Base-by-base conservation (phyloP, 1,139 yeast genomes). In the Martiniozyma asiatica region DNA sequence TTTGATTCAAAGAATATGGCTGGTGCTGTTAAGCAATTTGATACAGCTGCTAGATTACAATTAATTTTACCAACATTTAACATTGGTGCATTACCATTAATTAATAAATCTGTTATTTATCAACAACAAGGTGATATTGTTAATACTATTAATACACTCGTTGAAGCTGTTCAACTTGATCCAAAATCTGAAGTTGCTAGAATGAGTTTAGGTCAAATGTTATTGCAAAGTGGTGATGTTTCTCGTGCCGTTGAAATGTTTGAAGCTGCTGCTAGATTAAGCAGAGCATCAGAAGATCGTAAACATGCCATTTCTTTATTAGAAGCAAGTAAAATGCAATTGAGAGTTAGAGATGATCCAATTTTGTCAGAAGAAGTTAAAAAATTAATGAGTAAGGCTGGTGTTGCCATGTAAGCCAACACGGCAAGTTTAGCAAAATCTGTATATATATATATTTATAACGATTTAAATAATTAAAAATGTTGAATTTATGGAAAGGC, bases 301-400 rank as follows among this genome's bases (percentile, higher is more conserved):
- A 65, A 80, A 37, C 96, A 85, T 61, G 93, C 95, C 34, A 76
- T 85, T 40, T 78, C 93, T 21, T 81, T 82, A 49, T 92, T 93
- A 38, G 96, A 84, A 59, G 96, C 95, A 39, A 73, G 85, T 31
- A 78, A 78, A 56, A 72, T 80, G 64, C 94, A 81, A 63, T 61
- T 73, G 50, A 72, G 72, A 53, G 69, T 80, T 44, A 75, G 68
- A 55, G 58, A 66, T 33, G 89, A 78, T 52, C 80, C 82, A 29
- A 55, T 65, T 22, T 64, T 78, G 37, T 56, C 57, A 37, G 48
- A 53, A 12, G 64, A 63, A 44, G 59, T 66, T 34, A 54, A 59
- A 34, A 65, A 63, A 46, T 47, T 66, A 26, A 39, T 63, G 28
- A 16, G 22, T 17, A 29, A 24, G 5, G 27, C 32, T 12, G 29